Percentiles rank a stretch among this genome's conserved stretches.
Conservation (phyloP, 2,329 filamentous ascomycete species). For the Claviceps citrina region DNA sequence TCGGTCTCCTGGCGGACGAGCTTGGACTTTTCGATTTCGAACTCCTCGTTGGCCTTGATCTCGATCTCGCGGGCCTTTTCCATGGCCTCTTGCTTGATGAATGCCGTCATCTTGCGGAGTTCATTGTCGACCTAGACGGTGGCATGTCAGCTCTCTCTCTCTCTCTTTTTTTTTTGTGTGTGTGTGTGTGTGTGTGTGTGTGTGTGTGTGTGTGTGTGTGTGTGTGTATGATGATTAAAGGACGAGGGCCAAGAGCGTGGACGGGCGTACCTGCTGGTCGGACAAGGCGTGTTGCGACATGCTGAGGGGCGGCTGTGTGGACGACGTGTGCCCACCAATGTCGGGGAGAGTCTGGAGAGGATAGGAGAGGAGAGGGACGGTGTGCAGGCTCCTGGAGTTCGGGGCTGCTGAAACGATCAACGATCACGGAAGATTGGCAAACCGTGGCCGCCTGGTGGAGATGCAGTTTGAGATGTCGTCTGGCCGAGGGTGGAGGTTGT, state of each 20-base stretch:
- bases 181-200: no score
- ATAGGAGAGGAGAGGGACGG: not conserved
- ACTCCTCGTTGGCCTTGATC: slow-evolving; percentile 97
- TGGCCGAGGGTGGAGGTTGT: slow-evolving; percentile 7
- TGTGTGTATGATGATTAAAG: no score
- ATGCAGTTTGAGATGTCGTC: slow-evolving; percentile 4
- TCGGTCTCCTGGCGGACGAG: slow-evolving; percentile 90
- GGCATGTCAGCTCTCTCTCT: not conserved
- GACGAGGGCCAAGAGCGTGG: not conserved
- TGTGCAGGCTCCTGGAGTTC: not conserved
- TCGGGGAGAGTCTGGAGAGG: slow-evolving; percentile 12
- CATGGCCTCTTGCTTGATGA: slow-evolving; percentile 96
- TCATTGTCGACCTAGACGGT: slow-evolving; percentile 71
- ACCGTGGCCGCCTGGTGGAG: not conserved
- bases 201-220: no score
- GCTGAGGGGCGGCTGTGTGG: slow-evolving; percentile 31
- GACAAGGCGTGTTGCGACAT: slow-evolving; percentile 97
- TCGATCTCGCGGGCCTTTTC: slow-evolving; percentile 97
- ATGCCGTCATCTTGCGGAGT: slow-evolving; percentile 99
- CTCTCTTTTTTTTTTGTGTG: not conserved
- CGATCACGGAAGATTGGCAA: not conserved
- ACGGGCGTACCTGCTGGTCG: slow-evolving; percentile 69
- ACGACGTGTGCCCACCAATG: slow-evolving; percentile 1
- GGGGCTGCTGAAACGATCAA: not conserved
- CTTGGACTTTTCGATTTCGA: slow-evolving; percentile 97